Conservation (phyloP, 345 rosid species). For the Diplotaxis tenuifolia region DNA sequence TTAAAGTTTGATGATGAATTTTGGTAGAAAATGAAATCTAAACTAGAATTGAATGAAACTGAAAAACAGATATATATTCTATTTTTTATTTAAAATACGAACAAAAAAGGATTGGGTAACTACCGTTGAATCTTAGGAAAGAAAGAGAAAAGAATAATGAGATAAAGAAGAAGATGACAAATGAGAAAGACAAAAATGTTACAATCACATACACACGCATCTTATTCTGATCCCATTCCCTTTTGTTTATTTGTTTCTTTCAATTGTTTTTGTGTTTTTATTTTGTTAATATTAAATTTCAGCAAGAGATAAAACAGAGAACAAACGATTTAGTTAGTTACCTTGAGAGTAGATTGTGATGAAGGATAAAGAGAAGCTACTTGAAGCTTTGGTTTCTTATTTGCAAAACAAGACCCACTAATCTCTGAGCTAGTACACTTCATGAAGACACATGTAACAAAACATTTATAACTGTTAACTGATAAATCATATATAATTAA, state of each 20-base stretch:
- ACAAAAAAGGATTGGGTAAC: constrained; percentile 22
- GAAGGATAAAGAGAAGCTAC: constrained; percentile 35
- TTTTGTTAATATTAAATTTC: constrained; percentile 23
- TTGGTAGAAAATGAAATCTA: constrained; percentile 4
- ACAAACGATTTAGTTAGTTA: constrained; percentile 22
- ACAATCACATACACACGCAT: constrained; percentile 35
- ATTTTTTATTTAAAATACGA: not conserved
- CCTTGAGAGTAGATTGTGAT: constrained; percentile 72
- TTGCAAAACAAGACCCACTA: constrained; percentile 48
- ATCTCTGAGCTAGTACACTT: constrained; percentile 67
- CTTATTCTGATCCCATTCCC: constrained; percentile 43
- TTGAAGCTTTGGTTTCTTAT: constrained; percentile 88
- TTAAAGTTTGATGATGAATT: not conserved
- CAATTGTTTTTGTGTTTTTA: constrained; percentile 29
- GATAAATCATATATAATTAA: not conserved
- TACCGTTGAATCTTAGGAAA: constrained; percentile 30
- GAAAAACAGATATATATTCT: not conserved
- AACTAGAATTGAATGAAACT: constrained; percentile 25
- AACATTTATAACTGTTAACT: not conserved
- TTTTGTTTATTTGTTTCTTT: constrained; percentile 20
- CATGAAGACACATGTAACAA: not conserved
- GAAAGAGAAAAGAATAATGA: constrained; percentile 48
- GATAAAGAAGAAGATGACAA: constrained; percentile 62
- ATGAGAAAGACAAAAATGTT: constrained; percentile 58
- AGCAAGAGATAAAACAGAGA: constrained; percentile 29